A percentile compares a stretch with the other conserved stretches of the same genome.
Conservation (phyloP, 179 eudicot species). For the Beta lomatogona region DNA sequence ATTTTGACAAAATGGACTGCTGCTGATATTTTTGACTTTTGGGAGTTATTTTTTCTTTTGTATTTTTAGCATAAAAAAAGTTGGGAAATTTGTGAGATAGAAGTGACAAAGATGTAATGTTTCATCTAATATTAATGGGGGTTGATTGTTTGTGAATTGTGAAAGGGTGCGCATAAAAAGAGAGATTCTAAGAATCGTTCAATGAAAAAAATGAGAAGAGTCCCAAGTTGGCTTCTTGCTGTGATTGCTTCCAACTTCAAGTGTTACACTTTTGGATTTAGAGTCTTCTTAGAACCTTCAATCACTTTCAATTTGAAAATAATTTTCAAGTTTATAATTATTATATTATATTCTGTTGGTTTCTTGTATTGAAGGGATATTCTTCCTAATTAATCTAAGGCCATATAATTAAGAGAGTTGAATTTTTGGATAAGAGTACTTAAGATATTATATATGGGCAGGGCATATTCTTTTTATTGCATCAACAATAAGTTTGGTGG, state of each 20-base stretch:
- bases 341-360: not conserved
- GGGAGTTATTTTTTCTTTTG: not conserved
- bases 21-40: constrained; percentile 8
- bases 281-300: not conserved
- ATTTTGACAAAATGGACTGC: not conserved
- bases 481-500: too few relatives aligned
- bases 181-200: constrained; percentile 10
- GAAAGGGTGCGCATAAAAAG: not conserved
- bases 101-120: not conserved
- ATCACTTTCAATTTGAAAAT: not conserved
- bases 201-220: not conserved
- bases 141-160: not conserved
- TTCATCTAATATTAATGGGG: not conserved
- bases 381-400: not conserved
- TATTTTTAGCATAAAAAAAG: not conserved
- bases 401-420: not conserved
- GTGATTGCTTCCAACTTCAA: constrained; percentile 14
- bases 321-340: constrained; percentile 2
- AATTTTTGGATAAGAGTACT: not conserved
- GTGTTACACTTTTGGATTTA: not conserved
- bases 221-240: constrained; percentile 5
- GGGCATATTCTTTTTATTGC: too few relatives aligned
- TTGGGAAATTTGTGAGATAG: not conserved
- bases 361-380: not conserved
- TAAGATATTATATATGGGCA: too few relatives aligned